Base-by-base conservation (phyloP, 139 green algal genomes). In the Chlamydomonas asymmetrica region DNA sequence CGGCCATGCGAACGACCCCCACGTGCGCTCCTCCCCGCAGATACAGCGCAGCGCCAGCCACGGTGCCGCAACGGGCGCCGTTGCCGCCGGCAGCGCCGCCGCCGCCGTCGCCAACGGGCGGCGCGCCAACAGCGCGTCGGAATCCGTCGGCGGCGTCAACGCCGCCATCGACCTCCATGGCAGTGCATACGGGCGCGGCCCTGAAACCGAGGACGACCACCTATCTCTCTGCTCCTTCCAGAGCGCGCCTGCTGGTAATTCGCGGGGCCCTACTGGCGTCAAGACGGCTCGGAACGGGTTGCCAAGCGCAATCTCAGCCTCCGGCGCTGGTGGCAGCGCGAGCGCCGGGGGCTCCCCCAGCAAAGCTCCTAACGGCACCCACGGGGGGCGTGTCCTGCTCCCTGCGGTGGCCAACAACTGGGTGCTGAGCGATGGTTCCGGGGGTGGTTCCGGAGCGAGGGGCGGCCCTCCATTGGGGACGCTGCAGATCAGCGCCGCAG, bases 341-440 rank as follows among this genome's bases (percentile, higher is more conserved):
- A 10, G 45, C 13, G 45, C 45, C 18, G 45, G 13, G 13, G 45
- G 45, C 45, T 52, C 13, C 18, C 13, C 45, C 45, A 16, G 13
- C 13, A 25, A 10, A 10, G 1, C 13, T 13, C 13, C 45, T 52
- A 16, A 16, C 13, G 13, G 45, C 45, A 16, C 45, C 13, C 13
- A 16, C 45, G 13, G 45, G 45, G 13, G 45, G 45, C 45, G 18
- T 20, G 25, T 22, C 41, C 31, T 62, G 18, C 45, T 73, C 22
- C 66, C 66, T 25, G 35, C 66, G 27, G 34, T 73, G 3, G 45
- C 66, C 2, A 75, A 75, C 56, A 75, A 75, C 52, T 75, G 68
- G 68, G 6, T 75, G 45, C 8, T n/a, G 8, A n/a, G n/a, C n/a
- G n/a, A n/a, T n/a, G n/a, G n/a, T n/a, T n/a, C n/a, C n/a, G n/a